Percentiles rank a stretch among this genome's conserved stretches.
Evolutionary conservation across 257 asterid species (phyloP).

Genomic region (Agastache rugosa): DNA sequence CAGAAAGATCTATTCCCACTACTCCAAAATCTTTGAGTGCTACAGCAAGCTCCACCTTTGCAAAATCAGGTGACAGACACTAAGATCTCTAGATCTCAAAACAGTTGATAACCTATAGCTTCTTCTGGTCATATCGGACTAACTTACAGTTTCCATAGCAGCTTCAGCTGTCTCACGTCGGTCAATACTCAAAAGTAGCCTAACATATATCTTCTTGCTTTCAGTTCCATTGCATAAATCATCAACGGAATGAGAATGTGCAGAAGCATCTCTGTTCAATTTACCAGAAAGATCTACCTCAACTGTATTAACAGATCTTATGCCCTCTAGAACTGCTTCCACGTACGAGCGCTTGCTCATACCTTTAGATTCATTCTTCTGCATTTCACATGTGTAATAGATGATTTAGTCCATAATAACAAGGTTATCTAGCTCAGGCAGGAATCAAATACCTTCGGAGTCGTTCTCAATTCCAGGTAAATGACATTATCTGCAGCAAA

Average conservation of each 20-base stretch:
- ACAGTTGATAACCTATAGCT: neutral
- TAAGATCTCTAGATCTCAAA: slow-evolving; percentile 30
- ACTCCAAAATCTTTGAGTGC: slow-evolving; percentile 77
- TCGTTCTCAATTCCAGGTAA: slow-evolving; percentile 89
- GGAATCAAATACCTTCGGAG: slow-evolving; percentile 73
- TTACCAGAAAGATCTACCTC: slow-evolving; percentile 58
- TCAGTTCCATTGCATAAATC: slow-evolving; percentile 40
- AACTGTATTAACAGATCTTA: slow-evolving; percentile 62
- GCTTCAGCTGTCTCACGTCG: slow-evolving; percentile 90
- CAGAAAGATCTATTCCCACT: slow-evolving; percentile 94
- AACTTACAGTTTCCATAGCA: slow-evolving; percentile 93
- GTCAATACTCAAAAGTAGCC: slow-evolving; percentile 91
- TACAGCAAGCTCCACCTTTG: slow-evolving; percentile 81
- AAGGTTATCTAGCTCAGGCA: slow-evolving; percentile 8
- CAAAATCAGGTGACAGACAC: slow-evolving; percentile 31
- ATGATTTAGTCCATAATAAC: neutral
- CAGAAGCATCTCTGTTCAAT: slow-evolving; percentile 40
- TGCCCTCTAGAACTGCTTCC: slow-evolving; percentile 83
- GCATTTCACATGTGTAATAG: slow-evolving; percentile 26
- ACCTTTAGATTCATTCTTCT: slow-evolving; percentile 83
- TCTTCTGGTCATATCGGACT: slow-evolving; percentile 2
- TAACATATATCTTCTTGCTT: slow-evolving; percentile 72
- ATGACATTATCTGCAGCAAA: slow-evolving; percentile 93
- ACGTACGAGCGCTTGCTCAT: slow-evolving; percentile 92
- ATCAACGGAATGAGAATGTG: slow-evolving; percentile 33